phyloP scores from a whole-genome alignment of 2,329 filamentous ascomycete species.

The Botryotinia calthae region DNA sequence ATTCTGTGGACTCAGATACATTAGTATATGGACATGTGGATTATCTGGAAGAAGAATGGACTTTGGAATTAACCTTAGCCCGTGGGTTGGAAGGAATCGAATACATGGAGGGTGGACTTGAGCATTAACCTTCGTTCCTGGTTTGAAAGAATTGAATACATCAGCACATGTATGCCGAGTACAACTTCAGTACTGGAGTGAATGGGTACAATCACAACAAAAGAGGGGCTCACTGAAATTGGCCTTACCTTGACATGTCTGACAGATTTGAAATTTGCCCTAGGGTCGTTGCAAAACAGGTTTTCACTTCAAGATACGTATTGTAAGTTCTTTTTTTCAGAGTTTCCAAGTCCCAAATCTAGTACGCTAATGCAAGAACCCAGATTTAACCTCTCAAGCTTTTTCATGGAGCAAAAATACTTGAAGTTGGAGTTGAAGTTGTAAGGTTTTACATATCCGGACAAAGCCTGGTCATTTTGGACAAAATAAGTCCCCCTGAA shows the following conservation, averaged over 20 bases:
- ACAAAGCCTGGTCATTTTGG: background rate
- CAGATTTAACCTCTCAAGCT: background rate
- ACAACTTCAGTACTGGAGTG: background rate
- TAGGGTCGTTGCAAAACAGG: background rate
- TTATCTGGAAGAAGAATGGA: background rate
- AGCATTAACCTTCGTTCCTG: background rate
- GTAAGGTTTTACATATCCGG: background rate
- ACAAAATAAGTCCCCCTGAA: background rate
- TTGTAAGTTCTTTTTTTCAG: background rate
- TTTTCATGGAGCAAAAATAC: background rate
- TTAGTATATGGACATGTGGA: background rate
- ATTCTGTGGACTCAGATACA: background rate
- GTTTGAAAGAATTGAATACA: background rate
- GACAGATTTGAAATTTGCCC: accelerated
- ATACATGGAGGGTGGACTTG: too few relatives aligned
- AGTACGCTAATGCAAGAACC: background rate
- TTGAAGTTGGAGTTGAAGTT: background rate
- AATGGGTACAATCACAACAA: background rate
- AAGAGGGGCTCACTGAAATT: background rate
- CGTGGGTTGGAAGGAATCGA: too few relatives aligned
- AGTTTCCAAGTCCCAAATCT: background rate
- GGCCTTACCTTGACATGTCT: background rate
- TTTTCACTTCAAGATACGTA: background rate
- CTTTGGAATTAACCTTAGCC: background rate
- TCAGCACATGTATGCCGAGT: background rate